A percentile compares a stretch with the other conserved stretches of the same genome.
Conservation (phyloP, 495 filamentous ascomycete genomes). For the Trichoderma asperelloides region DNA sequence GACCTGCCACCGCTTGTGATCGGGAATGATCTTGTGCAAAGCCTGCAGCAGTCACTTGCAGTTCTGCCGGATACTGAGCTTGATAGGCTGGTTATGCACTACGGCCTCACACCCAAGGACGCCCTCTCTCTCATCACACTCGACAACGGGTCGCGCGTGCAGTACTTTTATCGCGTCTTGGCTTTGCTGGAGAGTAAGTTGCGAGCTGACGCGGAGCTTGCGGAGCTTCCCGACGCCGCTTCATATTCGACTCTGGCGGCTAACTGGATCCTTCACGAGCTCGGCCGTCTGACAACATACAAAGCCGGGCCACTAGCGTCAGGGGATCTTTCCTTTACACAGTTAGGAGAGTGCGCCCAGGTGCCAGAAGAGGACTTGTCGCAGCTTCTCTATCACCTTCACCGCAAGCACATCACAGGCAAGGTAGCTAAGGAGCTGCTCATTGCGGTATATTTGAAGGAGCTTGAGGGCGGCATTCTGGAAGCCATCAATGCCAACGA, state of each 20-base stretch:
- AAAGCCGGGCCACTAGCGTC: conserved; percentile 24
- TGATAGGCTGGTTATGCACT: conserved; percentile 44
- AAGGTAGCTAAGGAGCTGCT: conserved; percentile 69
- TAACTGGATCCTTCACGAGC: conserved; percentile 77
- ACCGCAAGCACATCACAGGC: conserved; percentile 61
- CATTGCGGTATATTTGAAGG: conserved; percentile 41
- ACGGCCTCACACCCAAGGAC: conserved; percentile 71
- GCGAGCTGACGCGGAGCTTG: conserved; percentile 26
- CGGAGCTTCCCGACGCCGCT: conserved; percentile 13
- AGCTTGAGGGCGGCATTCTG: conserved; percentile 37
- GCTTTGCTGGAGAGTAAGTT: conserved; percentile 33
- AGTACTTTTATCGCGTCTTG: conserved; percentile 74
- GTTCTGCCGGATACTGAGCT: conserved; percentile 61
- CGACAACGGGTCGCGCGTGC: conserved; percentile 69
- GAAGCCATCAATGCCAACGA: conserved; percentile 56
- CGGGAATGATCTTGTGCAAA: conserved; percentile 54
- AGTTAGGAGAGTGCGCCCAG: conserved; percentile 33
- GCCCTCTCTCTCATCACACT: conserved; percentile 71
- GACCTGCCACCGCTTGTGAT: conserved; percentile 78
- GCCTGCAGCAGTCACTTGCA: conserved; percentile 53
- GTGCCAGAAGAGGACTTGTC: conserved; percentile 56
- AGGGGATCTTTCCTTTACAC: conserved; percentile 29
- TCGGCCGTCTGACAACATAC: conserved; percentile 58
- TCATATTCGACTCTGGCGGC: conserved; percentile 36
- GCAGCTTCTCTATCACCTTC: conserved; percentile 54